Conservation (phyloP, 2,329 filamentous ascomycete species). For the Huntiella moniliformis region DNA sequence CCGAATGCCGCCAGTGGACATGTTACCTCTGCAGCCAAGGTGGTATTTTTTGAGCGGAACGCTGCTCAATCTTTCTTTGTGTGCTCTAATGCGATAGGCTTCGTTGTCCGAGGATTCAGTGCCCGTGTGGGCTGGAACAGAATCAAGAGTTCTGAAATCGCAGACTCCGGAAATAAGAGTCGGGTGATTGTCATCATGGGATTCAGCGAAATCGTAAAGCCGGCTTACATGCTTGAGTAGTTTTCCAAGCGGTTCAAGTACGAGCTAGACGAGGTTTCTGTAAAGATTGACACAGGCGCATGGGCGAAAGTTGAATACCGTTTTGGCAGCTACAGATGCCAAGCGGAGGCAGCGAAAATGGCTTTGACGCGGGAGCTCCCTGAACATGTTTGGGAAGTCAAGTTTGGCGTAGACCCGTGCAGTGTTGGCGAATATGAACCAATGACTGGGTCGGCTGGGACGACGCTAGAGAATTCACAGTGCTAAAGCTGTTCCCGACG, state of each 20-base stretch:
- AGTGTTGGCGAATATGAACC: background rate
- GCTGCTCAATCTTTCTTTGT: conserved; percentile 21
- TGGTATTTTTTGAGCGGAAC: conserved; percentile 28
- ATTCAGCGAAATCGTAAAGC: conserved; percentile 25
- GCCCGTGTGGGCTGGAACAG: conserved; percentile 29
- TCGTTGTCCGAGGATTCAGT: conserved; percentile 20
- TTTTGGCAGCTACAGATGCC: conserved; percentile 36
- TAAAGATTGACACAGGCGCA: conserved; percentile 15
- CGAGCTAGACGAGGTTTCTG: conserved; percentile 26
- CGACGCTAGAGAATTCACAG: background rate
- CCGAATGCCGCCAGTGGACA: conserved; percentile 22
- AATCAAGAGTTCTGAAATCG: conserved; percentile 22
- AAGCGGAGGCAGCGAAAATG: conserved; percentile 30
- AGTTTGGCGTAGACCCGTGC: conserved; percentile 11
- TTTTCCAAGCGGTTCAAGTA: conserved; percentile 27
- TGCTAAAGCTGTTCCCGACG: too few species aligned
- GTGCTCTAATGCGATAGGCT: conserved; percentile 15
- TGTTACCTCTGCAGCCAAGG: conserved; percentile 25
- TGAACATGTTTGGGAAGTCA: conserved; percentile 9
- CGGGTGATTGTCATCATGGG: conserved; percentile 34
- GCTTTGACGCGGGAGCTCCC: conserved; percentile 14
- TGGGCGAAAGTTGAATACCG: conserved; percentile 27
- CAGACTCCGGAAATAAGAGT: conserved; percentile 18
- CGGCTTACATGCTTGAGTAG: conserved; percentile 20
- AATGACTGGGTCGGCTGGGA: background rate